Percentiles rank a stretch among this genome's conserved stretches.
Evolutionary conservation across 2,329 filamentous ascomycete species (phyloP).

Genomic region (Pestalotiopsis sp.): DNA sequence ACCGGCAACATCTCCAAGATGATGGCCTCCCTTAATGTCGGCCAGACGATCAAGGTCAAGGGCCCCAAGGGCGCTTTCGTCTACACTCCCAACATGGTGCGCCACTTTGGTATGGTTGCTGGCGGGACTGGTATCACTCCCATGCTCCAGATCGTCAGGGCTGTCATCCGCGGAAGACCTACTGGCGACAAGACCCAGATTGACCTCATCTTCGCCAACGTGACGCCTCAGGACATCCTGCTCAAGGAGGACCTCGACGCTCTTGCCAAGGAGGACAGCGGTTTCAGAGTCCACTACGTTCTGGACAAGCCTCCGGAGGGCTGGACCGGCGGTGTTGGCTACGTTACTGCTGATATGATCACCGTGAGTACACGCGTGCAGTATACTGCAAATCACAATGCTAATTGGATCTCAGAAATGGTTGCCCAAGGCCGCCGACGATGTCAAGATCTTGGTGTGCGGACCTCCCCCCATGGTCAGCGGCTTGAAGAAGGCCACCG

Average conservation of each 20-base stretch:
- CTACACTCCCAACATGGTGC: constrained; percentile 95
- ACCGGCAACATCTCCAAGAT: constrained; percentile 97
- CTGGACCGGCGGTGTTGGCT: constrained; percentile 92
- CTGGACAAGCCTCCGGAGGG: constrained; percentile 92
- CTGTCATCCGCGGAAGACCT: constrained; percentile 80
- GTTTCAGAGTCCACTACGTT: constrained; percentile 90
- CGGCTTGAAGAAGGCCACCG: constrained; percentile 94
- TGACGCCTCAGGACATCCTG: constrained; percentile 89
- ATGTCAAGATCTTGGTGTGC: constrained; percentile 93
- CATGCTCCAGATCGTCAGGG: constrained; percentile 95
- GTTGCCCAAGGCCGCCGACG: constrained; percentile 79
- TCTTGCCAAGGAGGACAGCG: constrained; percentile 74
- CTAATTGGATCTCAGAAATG: constrained; percentile 59
- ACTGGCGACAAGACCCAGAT: constrained; percentile 85
- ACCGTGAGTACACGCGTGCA: constrained; percentile 57
- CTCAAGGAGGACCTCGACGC: constrained; percentile 89
- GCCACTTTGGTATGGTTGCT: constrained; percentile 96
- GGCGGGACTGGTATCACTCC: constrained; percentile 97
- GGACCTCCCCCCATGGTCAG: constrained; percentile 96
- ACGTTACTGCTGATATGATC: constrained; percentile 95
- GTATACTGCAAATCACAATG: background rate
- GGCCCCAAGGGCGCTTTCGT: constrained; percentile 98
- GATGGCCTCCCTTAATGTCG: constrained; percentile 80
- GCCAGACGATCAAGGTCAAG: constrained; percentile 85
- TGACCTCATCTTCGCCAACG: constrained; percentile 96